Evolutionary conservation across 139 green algal species (phyloP), one percentile per base, ranked within the genome.

Genomic region (Coelastrella sp.): DNA sequence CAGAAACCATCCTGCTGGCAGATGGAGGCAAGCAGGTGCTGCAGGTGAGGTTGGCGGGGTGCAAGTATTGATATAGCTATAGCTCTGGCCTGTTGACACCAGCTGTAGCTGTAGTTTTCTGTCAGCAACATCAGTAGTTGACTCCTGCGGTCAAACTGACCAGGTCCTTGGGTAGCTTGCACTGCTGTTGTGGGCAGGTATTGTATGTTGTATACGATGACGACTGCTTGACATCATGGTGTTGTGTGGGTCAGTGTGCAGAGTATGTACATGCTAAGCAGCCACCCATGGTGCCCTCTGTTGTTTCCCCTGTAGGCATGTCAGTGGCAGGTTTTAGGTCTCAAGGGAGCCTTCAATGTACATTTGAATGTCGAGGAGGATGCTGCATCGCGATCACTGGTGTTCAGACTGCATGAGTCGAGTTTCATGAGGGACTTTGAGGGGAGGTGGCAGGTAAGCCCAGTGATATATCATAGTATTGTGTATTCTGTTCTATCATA

Each of bases 401-500:
- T 81, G 4, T 95, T 95, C 90, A 86, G 23, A 5, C 85, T 95
- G 11, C 63, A 88, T 0, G 51, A 90, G 13, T 91, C 84, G 8
- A 86, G 48, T 51, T 95, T 95, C 85, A 93, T 94, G 90, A 66
- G 53, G 2, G 88, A 88, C 67, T 95, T 95, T 48, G 71, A 92
- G 69, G 91, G 91, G 0, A 63, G 67, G 1, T 94, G 91, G 91
- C 62, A 84, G 60, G 87, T 92, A 21, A 32, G 53, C 64, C n/a
- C n/a, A n/a, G n/a, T n/a, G n/a, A n/a, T n/a, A n/a, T n/a, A n/a
- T n/a, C n/a, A n/a, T n/a, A n/a, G n/a, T n/a, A n/a, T n/a, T n/a
- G n/a, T n/a, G n/a, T n/a, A n/a, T n/a, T n/a, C n/a, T n/a, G n/a
- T n/a, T n/a, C n/a, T n/a, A n/a, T n/a, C n/a, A n/a, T n/a, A n/a